These are phyloP conservation scores for Fomitopsis pinicola DNA, from an alignment of 1,284 basidiomycete species.

Conservation along the genomic window DNA sequence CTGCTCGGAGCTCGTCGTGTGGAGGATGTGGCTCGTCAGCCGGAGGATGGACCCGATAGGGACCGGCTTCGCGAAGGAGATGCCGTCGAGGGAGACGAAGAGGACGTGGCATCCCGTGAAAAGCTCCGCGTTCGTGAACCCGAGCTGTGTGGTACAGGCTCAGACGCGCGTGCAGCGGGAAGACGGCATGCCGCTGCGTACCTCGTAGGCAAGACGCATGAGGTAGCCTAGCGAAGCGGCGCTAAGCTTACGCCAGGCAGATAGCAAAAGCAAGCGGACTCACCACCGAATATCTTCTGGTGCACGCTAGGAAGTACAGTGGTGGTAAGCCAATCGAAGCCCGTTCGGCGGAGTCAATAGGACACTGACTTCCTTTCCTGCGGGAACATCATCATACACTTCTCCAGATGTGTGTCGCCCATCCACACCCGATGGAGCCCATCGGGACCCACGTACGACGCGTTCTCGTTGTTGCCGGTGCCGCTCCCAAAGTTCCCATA, in stretches of 20 bases:
- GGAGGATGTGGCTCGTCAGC: conserved; percentile 63
- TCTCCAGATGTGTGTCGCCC: conserved; percentile 61
- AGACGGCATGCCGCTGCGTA: conserved; percentile 15
- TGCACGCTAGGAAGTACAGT: conserved; percentile 49
- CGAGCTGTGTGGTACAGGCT: conserved; percentile 44
- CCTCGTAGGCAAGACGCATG: conserved; percentile 68
- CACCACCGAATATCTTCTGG: conserved; percentile 76
- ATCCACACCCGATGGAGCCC: conserved; percentile 56
- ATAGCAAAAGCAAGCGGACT: background rate
- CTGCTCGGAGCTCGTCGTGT: conserved; percentile 41
- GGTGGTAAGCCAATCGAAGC: background rate
- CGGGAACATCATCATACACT: conserved; percentile 79
- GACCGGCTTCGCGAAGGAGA: conserved; percentile 77
- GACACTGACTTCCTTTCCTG: conserved; percentile 73
- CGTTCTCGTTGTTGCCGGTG: conserved; percentile 30
- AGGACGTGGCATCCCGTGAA: conserved; percentile 67
- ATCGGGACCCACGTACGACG: background rate
- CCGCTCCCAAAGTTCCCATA: conserved; percentile 20
- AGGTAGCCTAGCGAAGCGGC: conserved; percentile 39
- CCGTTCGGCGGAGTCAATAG: background rate
- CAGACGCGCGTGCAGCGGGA: background rate
- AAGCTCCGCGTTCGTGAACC: conserved; percentile 68
- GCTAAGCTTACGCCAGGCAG: background rate
- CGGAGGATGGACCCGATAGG: conserved; percentile 79
- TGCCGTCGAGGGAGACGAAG: conserved; percentile 76